Conservation (phyloP, 2,329 filamentous ascomycete genomes). For the Phialemoniopsis sp. region DNA sequence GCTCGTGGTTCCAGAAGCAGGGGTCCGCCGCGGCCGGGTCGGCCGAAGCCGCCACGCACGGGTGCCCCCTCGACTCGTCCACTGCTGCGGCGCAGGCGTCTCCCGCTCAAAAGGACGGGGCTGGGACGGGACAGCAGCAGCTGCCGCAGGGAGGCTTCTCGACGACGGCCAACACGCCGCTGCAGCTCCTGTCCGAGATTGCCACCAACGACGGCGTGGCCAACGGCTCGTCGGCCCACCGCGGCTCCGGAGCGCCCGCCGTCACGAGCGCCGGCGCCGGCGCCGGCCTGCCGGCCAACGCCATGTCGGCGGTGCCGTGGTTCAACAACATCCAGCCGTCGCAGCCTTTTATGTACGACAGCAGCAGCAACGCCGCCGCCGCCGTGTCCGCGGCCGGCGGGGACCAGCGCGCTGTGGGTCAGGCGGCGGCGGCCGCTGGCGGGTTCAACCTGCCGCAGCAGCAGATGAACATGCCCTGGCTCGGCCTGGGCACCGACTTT, state of each 20-base stretch:
- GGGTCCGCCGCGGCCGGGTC: not conserved
- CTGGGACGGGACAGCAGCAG: constrained; percentile 6
- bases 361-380: constrained; percentile 8
- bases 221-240: constrained; percentile 9
- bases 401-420: not conserved
- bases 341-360: constrained; percentile 33
- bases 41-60: too few relatives aligned
- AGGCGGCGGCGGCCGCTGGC: not conserved
- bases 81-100: not conserved
- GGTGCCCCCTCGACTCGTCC: too few relatives aligned
- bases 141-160: constrained; percentile 19
- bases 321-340: constrained; percentile 4
- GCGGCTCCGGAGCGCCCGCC: constrained; percentile 8
- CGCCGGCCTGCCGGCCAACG: too few relatives aligned
- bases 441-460: not conserved
- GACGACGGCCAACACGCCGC: constrained; percentile 41
- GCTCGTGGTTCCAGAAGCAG: constrained; percentile 61
- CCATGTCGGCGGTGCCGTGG: constrained; percentile 11
- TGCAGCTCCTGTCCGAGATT: constrained; percentile 54
- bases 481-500: constrained; percentile 20
- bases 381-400: not conserved
- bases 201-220: constrained; percentile 38
- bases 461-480: constrained; percentile 1
- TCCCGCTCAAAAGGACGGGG: not conserved
- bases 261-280: constrained; percentile 15